phyloP scores from a whole-genome alignment of 2,329 filamentous ascomycete genomes.

The Cryphonectria nitschkei region DNA sequence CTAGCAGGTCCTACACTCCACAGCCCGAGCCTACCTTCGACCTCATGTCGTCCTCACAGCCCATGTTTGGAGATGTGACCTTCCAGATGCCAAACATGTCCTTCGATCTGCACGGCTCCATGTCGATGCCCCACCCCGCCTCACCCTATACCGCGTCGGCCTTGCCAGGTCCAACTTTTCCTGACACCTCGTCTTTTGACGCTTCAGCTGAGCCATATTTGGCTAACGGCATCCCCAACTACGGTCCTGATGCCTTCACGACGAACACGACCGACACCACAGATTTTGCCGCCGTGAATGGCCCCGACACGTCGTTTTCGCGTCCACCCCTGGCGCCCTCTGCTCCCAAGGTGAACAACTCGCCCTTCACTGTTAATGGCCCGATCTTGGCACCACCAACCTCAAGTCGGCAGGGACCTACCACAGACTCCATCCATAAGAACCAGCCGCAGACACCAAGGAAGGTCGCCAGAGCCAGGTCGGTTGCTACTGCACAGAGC shows the following conservation, averaged over 20 bases:
- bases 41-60: conserved; percentile 28
- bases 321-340: conserved; percentile 22
- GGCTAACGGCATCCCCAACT: conserved; percentile 16
- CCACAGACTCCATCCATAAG: conserved; percentile 29
- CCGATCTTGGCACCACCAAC: conserved; percentile 26
- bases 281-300: conserved; percentile 20
- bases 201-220: conserved; percentile 20
- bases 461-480: conserved; percentile 25
- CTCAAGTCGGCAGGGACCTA: conserved; percentile 13
- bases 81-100: conserved; percentile 25
- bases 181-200: conserved; percentile 20
- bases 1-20: conserved; percentile 26
- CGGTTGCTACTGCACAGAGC: conserved; percentile 18
- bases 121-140: conserved; percentile 15
- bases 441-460: conserved; percentile 27
- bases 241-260: conserved; percentile 16
- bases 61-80: conserved; percentile 25
- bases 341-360: conserved; percentile 16
- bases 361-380: conserved; percentile 26
- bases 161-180: conserved; percentile 18
- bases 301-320: conserved; percentile 26
- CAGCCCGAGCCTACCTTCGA: conserved; percentile 29
- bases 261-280: conserved; percentile 1
- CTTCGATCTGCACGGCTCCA: conserved; percentile 24
- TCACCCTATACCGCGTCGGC: conserved; percentile 16